A percentile compares a stretch with the other conserved stretches of the same genome.
Conservation (phyloP, 2,329 filamentous ascomycete genomes). For the Aspergillus neotritici region DNA sequence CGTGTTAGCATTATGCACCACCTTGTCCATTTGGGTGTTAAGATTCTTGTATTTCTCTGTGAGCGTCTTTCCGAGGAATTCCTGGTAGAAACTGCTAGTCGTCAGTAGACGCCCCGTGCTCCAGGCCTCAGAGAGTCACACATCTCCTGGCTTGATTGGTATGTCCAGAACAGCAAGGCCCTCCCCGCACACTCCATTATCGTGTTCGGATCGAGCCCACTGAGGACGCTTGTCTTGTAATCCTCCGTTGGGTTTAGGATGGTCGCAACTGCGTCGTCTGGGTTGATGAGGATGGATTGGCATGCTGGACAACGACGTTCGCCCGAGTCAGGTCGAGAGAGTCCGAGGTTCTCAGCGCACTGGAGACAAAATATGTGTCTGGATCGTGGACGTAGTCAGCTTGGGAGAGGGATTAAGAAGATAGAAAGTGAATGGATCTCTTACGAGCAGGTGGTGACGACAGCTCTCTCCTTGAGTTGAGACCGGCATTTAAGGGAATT, state of each 20-base stretch:
- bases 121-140: slow-evolving; percentile 35
- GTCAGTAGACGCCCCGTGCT: slow-evolving; percentile 5
- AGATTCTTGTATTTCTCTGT: slow-evolving; percentile 65
- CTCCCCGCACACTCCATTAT: slow-evolving; percentile 84
- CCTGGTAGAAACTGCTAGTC: slow-evolving; percentile 62
- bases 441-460: slow-evolving; percentile 86
- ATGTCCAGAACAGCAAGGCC: slow-evolving; percentile 77
- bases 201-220: slow-evolving; percentile 70
- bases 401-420: background rate
- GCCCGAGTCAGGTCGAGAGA: slow-evolving; percentile 52
- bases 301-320: slow-evolving; percentile 70
- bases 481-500: slow-evolving; percentile 72
- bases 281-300: slow-evolving; percentile 58
- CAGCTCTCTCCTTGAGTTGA: slow-evolving; percentile 62
- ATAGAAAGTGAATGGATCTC: slow-evolving; percentile 12
- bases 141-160: slow-evolving; percentile 81
- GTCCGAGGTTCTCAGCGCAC: slow-evolving; percentile 62
- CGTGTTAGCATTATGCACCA: slow-evolving; percentile 67
- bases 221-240: slow-evolving; percentile 81
- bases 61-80: slow-evolving; percentile 64
- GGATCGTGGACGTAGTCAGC: slow-evolving; percentile 4
- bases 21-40: slow-evolving; percentile 63
- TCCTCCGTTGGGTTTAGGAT: slow-evolving; percentile 76
- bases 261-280: slow-evolving; percentile 68
- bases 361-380: slow-evolving; percentile 81